Conservation (phyloP, 805 yeast species). For the Suhomyces canberraensis region DNA sequence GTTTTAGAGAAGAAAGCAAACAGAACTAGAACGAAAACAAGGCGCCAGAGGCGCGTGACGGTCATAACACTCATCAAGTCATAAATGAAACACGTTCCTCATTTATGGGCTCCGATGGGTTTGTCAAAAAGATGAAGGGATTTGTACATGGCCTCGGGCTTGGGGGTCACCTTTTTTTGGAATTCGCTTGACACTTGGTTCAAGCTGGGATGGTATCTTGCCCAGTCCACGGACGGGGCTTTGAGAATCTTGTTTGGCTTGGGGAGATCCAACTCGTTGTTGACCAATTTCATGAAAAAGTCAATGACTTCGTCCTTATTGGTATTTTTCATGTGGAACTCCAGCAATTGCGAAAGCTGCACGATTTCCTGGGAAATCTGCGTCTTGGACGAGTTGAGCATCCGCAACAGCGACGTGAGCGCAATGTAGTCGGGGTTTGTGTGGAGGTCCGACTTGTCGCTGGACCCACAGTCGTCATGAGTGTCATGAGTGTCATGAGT, state of each 20-base stretch:
- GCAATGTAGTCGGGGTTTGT: slow-evolving; percentile 37
- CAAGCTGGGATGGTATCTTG: slow-evolving; percentile 33
- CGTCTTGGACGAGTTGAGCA: slow-evolving; percentile 21
- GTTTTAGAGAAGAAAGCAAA: neutral
- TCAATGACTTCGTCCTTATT: slow-evolving; percentile 24
- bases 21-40: neutral
- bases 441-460: slow-evolving; percentile 13
- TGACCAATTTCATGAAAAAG: slow-evolving; percentile 33
- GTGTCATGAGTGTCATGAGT: slow-evolving; percentile 2
- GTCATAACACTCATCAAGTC: neutral
- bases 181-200: slow-evolving; percentile 19
- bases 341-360: slow-evolving; percentile 28
- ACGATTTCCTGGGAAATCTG: slow-evolving; percentile 28
- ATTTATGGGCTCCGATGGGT: neutral
- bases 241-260: slow-evolving; percentile 29
- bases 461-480: neutral
- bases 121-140: slow-evolving; percentile 24
- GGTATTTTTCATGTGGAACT: slow-evolving; percentile 12
- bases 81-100: neutral
- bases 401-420: slow-evolving; percentile 29
- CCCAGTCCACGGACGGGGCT: slow-evolving; percentile 37
- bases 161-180: slow-evolving; percentile 7
- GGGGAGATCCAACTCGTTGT: slow-evolving; percentile 33
- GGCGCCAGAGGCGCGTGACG: neutral
- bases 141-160: slow-evolving; percentile 16